Conservation (phyloP, 148 eudicot genomes). For the Cornus kousa region DNA sequence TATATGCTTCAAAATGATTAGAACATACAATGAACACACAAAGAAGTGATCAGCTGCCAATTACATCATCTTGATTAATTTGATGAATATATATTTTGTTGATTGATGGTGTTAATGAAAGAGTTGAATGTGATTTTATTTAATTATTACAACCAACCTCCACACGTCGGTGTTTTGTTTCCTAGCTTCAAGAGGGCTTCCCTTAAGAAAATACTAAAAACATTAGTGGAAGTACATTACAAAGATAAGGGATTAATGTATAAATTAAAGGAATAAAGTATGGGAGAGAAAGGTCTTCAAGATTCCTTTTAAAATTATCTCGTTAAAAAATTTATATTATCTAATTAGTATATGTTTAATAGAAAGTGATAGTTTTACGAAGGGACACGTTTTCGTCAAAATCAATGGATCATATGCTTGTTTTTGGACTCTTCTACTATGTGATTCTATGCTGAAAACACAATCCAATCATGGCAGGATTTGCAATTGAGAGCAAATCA, state of each 20-base stretch:
- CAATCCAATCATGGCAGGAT: conserved; percentile 11
- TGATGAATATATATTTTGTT: too few species aligned
- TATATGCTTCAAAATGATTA: too few species aligned
- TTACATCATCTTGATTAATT: too few species aligned
- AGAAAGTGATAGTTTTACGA: not conserved
- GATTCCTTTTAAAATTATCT: not conserved
- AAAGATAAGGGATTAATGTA: not conserved
- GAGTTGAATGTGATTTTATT: too few species aligned
- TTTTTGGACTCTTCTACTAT: conserved; percentile 5
- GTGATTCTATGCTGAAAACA: conserved; percentile 5
- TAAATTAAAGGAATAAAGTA: not conserved
- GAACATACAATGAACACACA: too few species aligned
- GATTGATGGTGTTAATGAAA: too few species aligned
- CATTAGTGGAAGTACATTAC: not conserved
- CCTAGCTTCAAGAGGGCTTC: too few species aligned
- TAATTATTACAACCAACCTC: too few species aligned
- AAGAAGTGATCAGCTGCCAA: too few species aligned
- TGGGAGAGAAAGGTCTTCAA: not conserved
- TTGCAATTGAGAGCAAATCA: conserved; percentile 1
- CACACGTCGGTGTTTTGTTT: too few species aligned
- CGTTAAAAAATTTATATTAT: not conserved
- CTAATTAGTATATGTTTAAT: not conserved
- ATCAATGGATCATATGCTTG: not conserved
- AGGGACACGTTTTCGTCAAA: not conserved
- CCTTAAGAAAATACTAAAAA: not conserved